phyloP scores from a whole-genome alignment of 495 filamentous ascomycete genomes.

The Parmelia sp. region DNA sequence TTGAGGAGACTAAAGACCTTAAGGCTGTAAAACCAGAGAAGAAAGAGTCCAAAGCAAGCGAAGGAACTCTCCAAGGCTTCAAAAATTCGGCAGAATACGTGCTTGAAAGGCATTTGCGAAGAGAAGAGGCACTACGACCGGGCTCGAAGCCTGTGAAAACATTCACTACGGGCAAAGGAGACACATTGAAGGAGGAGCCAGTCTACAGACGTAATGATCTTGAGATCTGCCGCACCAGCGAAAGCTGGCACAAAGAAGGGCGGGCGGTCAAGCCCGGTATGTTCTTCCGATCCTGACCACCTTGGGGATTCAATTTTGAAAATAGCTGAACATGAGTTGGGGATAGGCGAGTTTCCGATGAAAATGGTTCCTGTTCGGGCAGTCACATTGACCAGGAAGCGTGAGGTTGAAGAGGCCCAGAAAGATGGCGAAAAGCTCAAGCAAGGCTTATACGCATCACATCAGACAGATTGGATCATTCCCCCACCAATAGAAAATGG shows the following conservation, averaged over 20 bases:
- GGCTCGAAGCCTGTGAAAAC: slow-evolving; percentile 62
- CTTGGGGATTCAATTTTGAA: not conserved
- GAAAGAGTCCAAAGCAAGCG: slow-evolving; percentile 62
- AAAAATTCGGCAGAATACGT: slow-evolving; percentile 81
- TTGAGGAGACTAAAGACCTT: slow-evolving; percentile 71
- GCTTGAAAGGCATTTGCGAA: slow-evolving; percentile 78
- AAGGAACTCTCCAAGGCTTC: slow-evolving; percentile 78
- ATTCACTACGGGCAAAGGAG: slow-evolving; percentile 65
- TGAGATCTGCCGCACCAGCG: slow-evolving; percentile 76
- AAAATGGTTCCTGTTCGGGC: slow-evolving; percentile 87
- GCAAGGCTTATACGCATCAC: slow-evolving; percentile 75
- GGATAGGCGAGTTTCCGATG: slow-evolving; percentile 58
- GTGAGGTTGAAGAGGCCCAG: slow-evolving; percentile 80
- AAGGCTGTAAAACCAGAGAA: slow-evolving; percentile 63
- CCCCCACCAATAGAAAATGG: slow-evolving; percentile 77
- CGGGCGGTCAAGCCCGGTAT: slow-evolving; percentile 51
- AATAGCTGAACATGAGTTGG: not conserved
- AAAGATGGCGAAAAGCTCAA: slow-evolving; percentile 72
- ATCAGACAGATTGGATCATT: slow-evolving; percentile 93
- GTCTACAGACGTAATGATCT: slow-evolving; percentile 79
- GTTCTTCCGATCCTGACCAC: not conserved
- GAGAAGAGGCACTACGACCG: slow-evolving; percentile 82
- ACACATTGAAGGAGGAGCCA: slow-evolving; percentile 63
- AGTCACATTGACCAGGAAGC: slow-evolving; percentile 79
- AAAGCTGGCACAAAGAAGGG: slow-evolving; percentile 98